Percentiles rank a stretch among this genome's conserved stretches.
Evolutionary conservation across 306 rosid genomes (phyloP).

Genomic region (Abrus pulchellus): DNA sequence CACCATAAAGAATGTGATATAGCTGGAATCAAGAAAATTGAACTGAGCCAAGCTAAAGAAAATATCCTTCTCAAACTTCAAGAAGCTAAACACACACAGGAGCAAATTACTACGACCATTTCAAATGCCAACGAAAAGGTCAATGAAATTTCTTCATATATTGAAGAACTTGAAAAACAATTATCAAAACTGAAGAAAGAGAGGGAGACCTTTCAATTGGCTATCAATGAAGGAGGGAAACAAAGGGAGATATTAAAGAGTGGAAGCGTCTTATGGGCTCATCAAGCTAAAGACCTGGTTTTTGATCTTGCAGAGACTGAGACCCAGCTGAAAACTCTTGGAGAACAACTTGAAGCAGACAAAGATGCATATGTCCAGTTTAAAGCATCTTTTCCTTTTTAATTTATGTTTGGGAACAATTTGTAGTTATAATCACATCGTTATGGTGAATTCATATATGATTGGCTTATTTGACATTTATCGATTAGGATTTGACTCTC

Average conservation of each 20-base stretch:
- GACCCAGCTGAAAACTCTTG: background rate
- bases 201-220: background rate
- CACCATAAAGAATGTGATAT: background rate
- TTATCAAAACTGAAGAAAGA: constrained; percentile 20
- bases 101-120: constrained; percentile 15
- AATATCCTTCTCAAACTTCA: constrained; percentile 16
- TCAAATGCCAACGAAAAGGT: background rate
- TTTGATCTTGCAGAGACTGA: constrained; percentile 28
- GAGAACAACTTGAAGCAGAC: constrained; percentile 18
- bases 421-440: background rate
- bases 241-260: constrained; percentile 25
- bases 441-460: background rate
- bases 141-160: constrained; percentile 29
- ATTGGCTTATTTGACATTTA: background rate
- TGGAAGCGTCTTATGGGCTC: constrained; percentile 26
- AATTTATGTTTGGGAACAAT: background rate
- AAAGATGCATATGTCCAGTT: constrained; percentile 22
- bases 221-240: background rate
- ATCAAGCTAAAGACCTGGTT: constrained; percentile 25
- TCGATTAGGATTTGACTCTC: too few relatives aligned
- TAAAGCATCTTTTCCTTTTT: constrained; percentile 24
- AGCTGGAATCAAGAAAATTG: background rate
- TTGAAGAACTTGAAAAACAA: constrained; percentile 30
- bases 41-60: constrained; percentile 25
- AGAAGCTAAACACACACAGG: constrained; percentile 20